Evolutionary conservation across 441 rosid species (phyloP), one percentile per base, ranked within the genome.

Genomic region (Adansonia madagascariensis): DNA sequence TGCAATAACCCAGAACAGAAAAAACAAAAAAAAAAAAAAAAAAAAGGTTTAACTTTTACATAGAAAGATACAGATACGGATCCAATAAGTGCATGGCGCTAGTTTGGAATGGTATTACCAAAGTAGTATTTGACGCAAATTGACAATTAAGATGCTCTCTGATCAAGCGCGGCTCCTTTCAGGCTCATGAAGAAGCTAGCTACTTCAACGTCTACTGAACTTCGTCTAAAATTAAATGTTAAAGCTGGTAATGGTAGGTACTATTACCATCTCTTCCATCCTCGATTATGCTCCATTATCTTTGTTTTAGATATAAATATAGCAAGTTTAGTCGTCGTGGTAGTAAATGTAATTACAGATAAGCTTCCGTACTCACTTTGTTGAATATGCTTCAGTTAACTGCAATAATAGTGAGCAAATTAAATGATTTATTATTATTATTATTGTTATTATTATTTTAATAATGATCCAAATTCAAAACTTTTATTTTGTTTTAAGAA

Each of bases 141-240:
- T 61, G 68, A 46, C 46, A 63, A 63, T 63, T 63, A 63, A 63
- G 68, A 63, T 63, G 46, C 46, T 35, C 43, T 39, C 35, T 22
- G 64, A 22, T 60, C 24, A 11, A 60, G 9, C 24, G 64, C 64
- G 64, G 39, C 61, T 56, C 61, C 39, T 18, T 53, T 6, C 59
- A 53, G 59, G 64, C 66, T 14, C 43, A 27, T 10, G 17, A 39
- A 6, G 14, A 63, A 63, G 68, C 46, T 63, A 8, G 20, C 44
- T 41, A 41, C 44, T 12, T 31, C 68, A 63, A 63, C 68, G 68
- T 44, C 68, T 14, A 63, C 20, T 63, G 7, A 10, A 31, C 14
- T 14, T 63, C 20, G 17, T 35, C 68, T 41, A 4, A 41, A 41
- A 41, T 63, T 63, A 63, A 63, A 63, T 63, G 46, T 63, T 63